Evolutionary conservation across 306 rosid species (phyloP), one percentile per base, ranked within the genome.

Genomic region (Vicia sativa): DNA sequence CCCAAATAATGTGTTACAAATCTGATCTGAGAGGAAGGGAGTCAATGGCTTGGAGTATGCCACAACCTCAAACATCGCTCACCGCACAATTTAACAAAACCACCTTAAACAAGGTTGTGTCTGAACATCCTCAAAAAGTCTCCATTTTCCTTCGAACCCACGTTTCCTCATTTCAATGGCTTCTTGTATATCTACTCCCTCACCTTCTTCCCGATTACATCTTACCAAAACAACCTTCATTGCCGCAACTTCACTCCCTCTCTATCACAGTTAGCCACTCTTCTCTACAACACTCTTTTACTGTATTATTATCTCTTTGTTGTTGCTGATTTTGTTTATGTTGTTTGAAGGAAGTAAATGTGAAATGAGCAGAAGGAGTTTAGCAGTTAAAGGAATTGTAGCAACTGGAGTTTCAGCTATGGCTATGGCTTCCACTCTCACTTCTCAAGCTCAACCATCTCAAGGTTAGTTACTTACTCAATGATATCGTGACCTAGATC

Each of bases 291-390:
- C 23, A 38, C 25, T 28, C 8, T 34, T 1, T 6, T 3, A 11
- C 0, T 25, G 4, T 26, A 8, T 46, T 26, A 8, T 46, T 6
- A 5, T 41, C 6, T 9, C 0, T 31, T 11, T 45, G 15, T 28
- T 41, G 16, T 60, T 54, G 23, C 65, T 80, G 28, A 74, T 45
- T 60, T 41, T 62, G 12, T 50, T 61, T 10, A 16, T 60, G 6
- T 19, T 75, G 16, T 68, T 73, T 75, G 80, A 78, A 93, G 98
- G 90, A 86, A 86, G 91, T 87, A 86, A 82, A 49, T 90, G 95
- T 71, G 89, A 73, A 54, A 71, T 90, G 77, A 90, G 28, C 58
- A 82, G 96, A 44, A 82, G 93, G 78, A 38, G 84, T 66, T 86
- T 90, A 72, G 78, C 80, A 12, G 26, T 87, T 5, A 86, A 78